Evolutionary conservation across 768 basidiomycete species (phyloP), one percentile per base, ranked within the genome.

Genomic region (Kwoniella bestiolae): DNA sequence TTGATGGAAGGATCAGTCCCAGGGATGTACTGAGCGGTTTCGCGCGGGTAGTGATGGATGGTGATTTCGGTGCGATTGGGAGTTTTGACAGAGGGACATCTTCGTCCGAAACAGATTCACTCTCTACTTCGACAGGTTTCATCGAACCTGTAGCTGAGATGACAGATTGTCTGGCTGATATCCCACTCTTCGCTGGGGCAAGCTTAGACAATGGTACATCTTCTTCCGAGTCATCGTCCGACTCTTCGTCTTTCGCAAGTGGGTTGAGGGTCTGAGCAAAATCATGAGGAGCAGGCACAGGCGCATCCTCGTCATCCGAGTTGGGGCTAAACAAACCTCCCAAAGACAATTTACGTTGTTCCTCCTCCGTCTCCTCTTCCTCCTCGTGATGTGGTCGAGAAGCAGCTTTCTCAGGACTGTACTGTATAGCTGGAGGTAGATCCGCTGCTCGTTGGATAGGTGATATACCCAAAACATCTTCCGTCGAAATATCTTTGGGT

Each of bases 131-230:
- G 14, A 52, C 53, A 18, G 12, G 16, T 55, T 3, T n/a, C 21
- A 21, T 25, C 28, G n/a, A 34, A 34, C 18, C 32, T 1, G 2
- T 31, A 18, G 57, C 21, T 25, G n/a, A 49, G 3, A 41, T 14
- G 38, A 18, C 32, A 6, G 52, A 34, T 21, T 32, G 18, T 55
- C 32, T n/a, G n/a, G n/a, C n/a, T n/a, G n/a, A n/a, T n/a, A n/a
- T n/a, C n/a, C n/a, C n/a, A 3, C 25, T 21, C 26, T 29, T 26
- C 0, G 32, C 31, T 23, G 53, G 53, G n/a, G 67, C 74, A 1
- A 78, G 44, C 52, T 68, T 70, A 1, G 79, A 77, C 2, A 80
- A 61, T 16, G 79, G 79, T 25, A 75, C 49, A 59, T 74, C 71
- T 35, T 72, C 73, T 32, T 74, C 73, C 28, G 60, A 56, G 28